phyloP scores from a whole-genome alignment of 306 rosid genomes.

The Cyamopsis tetragonoloba region DNA sequence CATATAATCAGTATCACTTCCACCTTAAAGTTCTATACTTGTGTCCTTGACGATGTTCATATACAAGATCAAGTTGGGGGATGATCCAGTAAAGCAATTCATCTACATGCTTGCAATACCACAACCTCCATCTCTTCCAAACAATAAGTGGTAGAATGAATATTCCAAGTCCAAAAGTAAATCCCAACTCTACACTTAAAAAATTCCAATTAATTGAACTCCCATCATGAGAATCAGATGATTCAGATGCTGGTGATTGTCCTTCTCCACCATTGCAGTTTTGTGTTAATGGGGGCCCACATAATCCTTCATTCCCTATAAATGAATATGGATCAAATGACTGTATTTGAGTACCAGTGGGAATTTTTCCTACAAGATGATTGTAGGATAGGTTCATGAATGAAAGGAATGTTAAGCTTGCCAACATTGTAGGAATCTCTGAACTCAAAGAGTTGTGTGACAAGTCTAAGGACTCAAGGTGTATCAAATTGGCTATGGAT shows the following conservation, averaged over 20 bases:
- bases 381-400: constrained; percentile 36
- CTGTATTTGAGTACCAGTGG: constrained; percentile 28
- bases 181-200: constrained; percentile 30
- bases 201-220: constrained; percentile 24
- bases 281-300: constrained; percentile 26
- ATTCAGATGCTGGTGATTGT: background rate
- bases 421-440: constrained; percentile 27
- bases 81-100: background rate
- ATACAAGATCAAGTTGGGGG: constrained; percentile 10
- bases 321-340: constrained; percentile 32
- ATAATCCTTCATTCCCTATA: constrained; percentile 31
- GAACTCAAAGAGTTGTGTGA: constrained; percentile 28
- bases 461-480: constrained; percentile 44
- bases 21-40: constrained; percentile 5
- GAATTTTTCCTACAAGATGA: constrained; percentile 32
- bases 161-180: constrained; percentile 23
- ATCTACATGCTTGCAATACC: constrained; percentile 15
- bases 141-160: constrained; percentile 18
- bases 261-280: background rate
- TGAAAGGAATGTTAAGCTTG: constrained; percentile 18
- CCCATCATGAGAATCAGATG: background rate
- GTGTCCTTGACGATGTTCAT: background rate
- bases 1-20: background rate
- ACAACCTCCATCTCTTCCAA: constrained; percentile 23
- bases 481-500: constrained; percentile 6